Evolutionary conservation across 208 protist species (phyloP), one percentile per base, ranked within the genome.

Genomic region (Trypanosoma vivax): DNA sequence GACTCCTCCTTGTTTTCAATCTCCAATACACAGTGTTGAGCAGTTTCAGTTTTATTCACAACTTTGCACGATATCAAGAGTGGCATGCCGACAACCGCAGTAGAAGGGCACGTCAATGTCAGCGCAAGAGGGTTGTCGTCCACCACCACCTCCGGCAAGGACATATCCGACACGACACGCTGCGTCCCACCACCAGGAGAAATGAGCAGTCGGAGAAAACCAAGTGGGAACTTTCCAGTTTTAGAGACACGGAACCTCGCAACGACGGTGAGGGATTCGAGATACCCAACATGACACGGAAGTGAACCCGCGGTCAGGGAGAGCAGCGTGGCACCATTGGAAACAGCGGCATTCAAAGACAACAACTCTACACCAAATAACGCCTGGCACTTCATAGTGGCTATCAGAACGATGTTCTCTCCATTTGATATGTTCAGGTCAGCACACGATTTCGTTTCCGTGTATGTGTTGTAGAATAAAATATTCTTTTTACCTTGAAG

Each of bases 161-260:
- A 59, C n/a, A 88, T 35, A 40, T 83, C 71, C 1, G 67, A 72
- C 25, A 74, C 64, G 25, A 83, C 52, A 28, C 50, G 64, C 39
- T 65, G 42, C 13, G 54, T 39, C 5, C 49, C 43, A 29, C 43
- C 39, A 24, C 53, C 42, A 13, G 70, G 68, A 5, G 59, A 35
- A 41, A 84, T 69, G 38, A 74, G 11, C 18, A 88, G 54, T n/a
- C 74, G 66, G 29, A 88, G 18, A 41, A 88, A 78, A 6, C 81
- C 81, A 30, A 70, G 58, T 24, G 60, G 57, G 43, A 73, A 37
- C 16, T 33, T 54, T 6, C 77, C 74, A 7, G 40, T 33, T 29
- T 51, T 39, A 34, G 48, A 35, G 9, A 64, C 48, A 34, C 56
- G 38, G 40, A 88, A 45, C 31, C 61, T 73, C 3, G 65, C 46